Conservation (phyloP, 2,329 filamentous ascomycete species). For the Xylaria polymorpha region DNA sequence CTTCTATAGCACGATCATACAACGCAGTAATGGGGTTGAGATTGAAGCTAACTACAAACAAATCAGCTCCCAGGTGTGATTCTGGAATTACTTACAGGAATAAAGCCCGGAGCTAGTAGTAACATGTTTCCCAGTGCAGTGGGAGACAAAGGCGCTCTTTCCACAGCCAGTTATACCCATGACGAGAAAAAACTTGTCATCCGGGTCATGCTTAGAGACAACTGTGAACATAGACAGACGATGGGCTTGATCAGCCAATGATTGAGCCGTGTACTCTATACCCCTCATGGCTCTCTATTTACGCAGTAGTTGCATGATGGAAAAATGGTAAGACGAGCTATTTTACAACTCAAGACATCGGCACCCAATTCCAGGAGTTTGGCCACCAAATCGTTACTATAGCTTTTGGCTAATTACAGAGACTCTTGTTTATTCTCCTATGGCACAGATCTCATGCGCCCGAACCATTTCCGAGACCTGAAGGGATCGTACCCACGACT, state of each 20-base stretch:
- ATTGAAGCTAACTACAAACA: not conserved
- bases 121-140: not conserved
- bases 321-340: not conserved
- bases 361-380: not conserved
- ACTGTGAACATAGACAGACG: not conserved
- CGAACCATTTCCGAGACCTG: not conserved
- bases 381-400: not conserved
- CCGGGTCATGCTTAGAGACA: not conserved
- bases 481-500: not conserved
- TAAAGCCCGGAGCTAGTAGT: not conserved
- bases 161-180: constrained; percentile 1
- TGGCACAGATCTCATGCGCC: not conserved
- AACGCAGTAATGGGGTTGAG: too few species aligned
- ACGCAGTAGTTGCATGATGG: not conserved
- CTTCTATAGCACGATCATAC: too few species aligned
- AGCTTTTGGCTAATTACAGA: not conserved
- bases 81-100: not conserved
- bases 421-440: not conserved
- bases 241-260: not conserved
- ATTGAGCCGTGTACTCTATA: not conserved
- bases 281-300: not conserved
- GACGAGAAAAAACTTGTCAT: not conserved
- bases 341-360: too few species aligned
- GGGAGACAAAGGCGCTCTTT: constrained; percentile 4
- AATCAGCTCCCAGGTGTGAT: not conserved